A percentile compares a stretch with the other conserved stretches of the same genome.
Evolutionary conservation across 1,284 basidiomycete genomes (phyloP).

Genomic region (Marasmius fiardii): DNA sequence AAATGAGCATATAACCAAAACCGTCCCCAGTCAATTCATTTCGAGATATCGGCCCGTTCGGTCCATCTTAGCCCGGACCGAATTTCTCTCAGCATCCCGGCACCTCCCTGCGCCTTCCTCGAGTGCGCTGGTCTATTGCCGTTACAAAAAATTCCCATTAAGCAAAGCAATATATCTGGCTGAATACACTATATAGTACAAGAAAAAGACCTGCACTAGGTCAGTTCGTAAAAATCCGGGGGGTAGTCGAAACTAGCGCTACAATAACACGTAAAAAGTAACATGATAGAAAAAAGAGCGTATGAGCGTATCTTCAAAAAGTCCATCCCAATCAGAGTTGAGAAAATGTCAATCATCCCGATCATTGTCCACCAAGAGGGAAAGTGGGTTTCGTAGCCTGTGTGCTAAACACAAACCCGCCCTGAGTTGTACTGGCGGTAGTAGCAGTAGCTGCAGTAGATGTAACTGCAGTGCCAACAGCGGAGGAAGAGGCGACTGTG

Average conservation of each 20-base stretch:
- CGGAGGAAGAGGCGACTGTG: neutral
- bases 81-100: too few relatives aligned
- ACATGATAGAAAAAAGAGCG: neutral
- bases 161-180: neutral
- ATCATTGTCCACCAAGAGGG: neutral
- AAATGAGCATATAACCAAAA: too few relatives aligned
- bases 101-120: too few relatives aligned
- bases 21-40: too few relatives aligned
- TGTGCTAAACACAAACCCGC: neutral
- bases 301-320: neutral
- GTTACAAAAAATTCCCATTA: neutral
- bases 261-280: neutral
- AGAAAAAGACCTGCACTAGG: neutral
- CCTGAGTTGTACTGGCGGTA: neutral
- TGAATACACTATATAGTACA: slow-evolving; percentile 1
- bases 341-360: neutral
- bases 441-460: too few relatives aligned
- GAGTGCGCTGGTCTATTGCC: too few relatives aligned
- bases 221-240: neutral
- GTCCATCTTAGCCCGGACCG: too few relatives aligned
- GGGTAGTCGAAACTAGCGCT: slow-evolving; percentile 1
- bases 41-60: too few relatives aligned
- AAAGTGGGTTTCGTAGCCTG: neutral
- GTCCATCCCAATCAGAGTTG: too few relatives aligned
- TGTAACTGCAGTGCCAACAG: neutral